Evolutionary conservation across 78 protist species (phyloP).

Genomic region (Neovahlkampfia damariscottae): DNA sequence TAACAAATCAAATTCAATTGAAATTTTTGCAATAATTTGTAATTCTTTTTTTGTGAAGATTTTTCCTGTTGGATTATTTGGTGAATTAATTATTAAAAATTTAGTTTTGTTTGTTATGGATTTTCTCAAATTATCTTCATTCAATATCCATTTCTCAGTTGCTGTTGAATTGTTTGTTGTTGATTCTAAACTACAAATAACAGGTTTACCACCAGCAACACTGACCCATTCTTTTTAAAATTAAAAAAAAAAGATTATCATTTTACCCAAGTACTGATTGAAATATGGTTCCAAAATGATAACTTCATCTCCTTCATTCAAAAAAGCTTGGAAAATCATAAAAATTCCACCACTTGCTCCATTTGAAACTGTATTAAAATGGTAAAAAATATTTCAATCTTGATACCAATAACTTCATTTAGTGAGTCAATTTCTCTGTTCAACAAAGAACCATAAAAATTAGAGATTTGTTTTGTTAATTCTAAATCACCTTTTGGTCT

Average conservation of each 20-base stretch:
- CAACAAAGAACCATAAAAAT: background rate
- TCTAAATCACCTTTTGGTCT: background rate
- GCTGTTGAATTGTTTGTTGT: background rate
- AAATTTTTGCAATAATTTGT: slow-evolving; percentile 25
- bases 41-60: slow-evolving; percentile 38
- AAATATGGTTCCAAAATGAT: slow-evolving; percentile 72
- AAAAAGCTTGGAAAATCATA: slow-evolving; percentile 12
- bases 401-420: background rate
- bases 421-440: background rate
- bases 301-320: slow-evolving; percentile 70
- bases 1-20: slow-evolving; percentile 14
- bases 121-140: slow-evolving; percentile 29
- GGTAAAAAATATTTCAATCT: no score
- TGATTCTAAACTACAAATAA: background rate
- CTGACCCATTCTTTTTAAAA: background rate
- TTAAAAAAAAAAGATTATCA: no score
- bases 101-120: slow-evolving; percentile 35
- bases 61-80: slow-evolving; percentile 67
- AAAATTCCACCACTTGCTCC: slow-evolving; percentile 16
- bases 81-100: slow-evolving; percentile 47
- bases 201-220: slow-evolving; percentile 14
- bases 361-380: no score
- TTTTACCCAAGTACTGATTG: slow-evolving; percentile 31
- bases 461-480: background rate
- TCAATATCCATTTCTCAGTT: slow-evolving; percentile 25